phyloP scores from a whole-genome alignment of 495 filamentous ascomycete genomes.

The Cryomyces minteri region DNA sequence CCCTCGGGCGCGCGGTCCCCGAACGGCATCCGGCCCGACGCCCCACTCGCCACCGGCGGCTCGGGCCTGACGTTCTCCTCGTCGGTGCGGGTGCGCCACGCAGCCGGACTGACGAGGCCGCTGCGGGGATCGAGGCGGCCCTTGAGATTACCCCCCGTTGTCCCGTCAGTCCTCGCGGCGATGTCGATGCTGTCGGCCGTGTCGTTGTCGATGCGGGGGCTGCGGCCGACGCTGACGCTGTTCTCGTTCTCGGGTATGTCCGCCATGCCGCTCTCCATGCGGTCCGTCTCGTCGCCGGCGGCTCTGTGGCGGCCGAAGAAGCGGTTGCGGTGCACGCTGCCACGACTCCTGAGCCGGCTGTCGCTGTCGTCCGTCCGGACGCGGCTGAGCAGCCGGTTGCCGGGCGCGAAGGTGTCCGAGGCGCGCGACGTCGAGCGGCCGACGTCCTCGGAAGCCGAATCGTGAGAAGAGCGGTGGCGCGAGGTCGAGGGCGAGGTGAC shows the following conservation, averaged over 20 bases:
- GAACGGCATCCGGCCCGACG: not conserved
- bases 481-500: slow-evolving; percentile 13
- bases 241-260: slow-evolving; percentile 9
- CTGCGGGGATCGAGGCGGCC: slow-evolving; percentile 14
- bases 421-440: slow-evolving; percentile 12
- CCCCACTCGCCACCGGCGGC: slow-evolving; percentile 28
- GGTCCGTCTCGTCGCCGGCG: slow-evolving; percentile 6
- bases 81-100: slow-evolving; percentile 5
- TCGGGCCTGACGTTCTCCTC: slow-evolving; percentile 8
- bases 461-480: slow-evolving; percentile 10
- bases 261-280: slow-evolving; percentile 19
- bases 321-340: slow-evolving; percentile 17
- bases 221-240: not conserved
- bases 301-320: slow-evolving; percentile 22
- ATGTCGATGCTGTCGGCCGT: too few relatives aligned
- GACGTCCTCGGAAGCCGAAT: slow-evolving; percentile 1
- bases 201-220: not conserved
- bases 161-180: too few relatives aligned
- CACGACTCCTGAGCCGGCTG: slow-evolving; percentile 1
- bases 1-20: slow-evolving; percentile 13
- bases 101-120: slow-evolving; percentile 14
- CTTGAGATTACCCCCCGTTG: too few relatives aligned
- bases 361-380: slow-evolving; percentile 9
- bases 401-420: not conserved
- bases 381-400: slow-evolving; percentile 9